Conservation (phyloP, 2,329 filamentous ascomycete species). For the Fusarium gaditjirri region DNA sequence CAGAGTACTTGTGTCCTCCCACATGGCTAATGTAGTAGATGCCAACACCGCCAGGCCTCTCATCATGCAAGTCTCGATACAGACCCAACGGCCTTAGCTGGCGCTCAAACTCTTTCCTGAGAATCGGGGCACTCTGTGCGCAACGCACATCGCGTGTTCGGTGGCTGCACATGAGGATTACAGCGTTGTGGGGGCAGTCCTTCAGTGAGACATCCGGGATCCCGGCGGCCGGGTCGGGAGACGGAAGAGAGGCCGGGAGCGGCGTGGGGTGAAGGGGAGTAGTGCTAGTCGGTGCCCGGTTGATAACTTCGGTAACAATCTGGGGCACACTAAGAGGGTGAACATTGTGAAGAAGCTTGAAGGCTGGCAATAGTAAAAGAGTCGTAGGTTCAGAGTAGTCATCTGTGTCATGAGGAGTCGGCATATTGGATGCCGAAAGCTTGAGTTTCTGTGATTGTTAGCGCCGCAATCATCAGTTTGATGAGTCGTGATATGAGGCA, state of each 20-base stretch:
- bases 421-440: constrained; percentile 92
- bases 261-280: constrained; percentile 63
- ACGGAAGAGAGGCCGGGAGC: constrained; percentile 51
- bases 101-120: constrained; percentile 89
- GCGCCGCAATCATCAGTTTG: not conserved
- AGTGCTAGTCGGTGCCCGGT: constrained; percentile 77
- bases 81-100: constrained; percentile 87
- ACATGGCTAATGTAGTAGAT: constrained; percentile 98
- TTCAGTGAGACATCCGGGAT: constrained; percentile 47
- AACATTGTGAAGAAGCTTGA: constrained; percentile 84
- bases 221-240: constrained; percentile 45
- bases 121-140: constrained; percentile 89
- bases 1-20: constrained; percentile 95
- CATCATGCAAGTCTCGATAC: constrained; percentile 87
- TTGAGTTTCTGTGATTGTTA: constrained; percentile 73
- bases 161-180: constrained; percentile 95
- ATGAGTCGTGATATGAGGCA: not conserved
- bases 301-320: constrained; percentile 77
- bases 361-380: constrained; percentile 85
- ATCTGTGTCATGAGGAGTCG: constrained; percentile 73
- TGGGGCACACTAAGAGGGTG: constrained; percentile 77
- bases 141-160: constrained; percentile 94
- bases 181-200: constrained; percentile 81
- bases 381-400: constrained; percentile 78
- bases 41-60: constrained; percentile 89